A percentile compares a stretch with the other conserved stretches of the same genome.
Evolutionary conservation across 2,329 filamentous ascomycete species (phyloP).

Genomic region (Penicillium sp.): DNA sequence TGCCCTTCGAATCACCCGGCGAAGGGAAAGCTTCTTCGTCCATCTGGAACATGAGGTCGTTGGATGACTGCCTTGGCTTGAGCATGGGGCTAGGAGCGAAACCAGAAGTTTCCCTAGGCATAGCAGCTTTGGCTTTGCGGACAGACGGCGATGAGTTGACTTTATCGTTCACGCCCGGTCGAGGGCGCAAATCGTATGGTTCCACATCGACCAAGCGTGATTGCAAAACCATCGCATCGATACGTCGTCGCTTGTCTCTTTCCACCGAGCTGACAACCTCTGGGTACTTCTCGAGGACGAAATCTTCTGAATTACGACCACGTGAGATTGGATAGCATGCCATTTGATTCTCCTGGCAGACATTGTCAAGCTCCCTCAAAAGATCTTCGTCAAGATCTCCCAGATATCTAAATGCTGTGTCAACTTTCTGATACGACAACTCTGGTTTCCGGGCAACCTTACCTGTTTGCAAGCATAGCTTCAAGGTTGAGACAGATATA

Average conservation of each 20-base stretch:
- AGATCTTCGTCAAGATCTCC: conserved; percentile 82
- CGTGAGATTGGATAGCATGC: conserved; percentile 72
- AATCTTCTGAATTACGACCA: conserved; percentile 66
- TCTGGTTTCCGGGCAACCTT: conserved; percentile 28
- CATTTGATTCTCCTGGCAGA: conserved; percentile 79
- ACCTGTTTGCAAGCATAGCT: conserved; percentile 82
- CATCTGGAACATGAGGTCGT: conserved; percentile 91
- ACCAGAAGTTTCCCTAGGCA: conserved; percentile 42
- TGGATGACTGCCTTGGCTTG: conserved; percentile 64
- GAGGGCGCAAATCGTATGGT: conserved; percentile 59
- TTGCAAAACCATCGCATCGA: conserved; percentile 74
- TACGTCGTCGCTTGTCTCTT: conserved; percentile 56
- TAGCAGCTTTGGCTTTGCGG: conserved; percentile 40
- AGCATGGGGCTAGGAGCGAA: conserved; percentile 63
- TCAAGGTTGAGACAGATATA: conserved; percentile 92
- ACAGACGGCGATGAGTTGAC: conserved; percentile 47
- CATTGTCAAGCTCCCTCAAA: conserved; percentile 72
- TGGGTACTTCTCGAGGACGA: conserved; percentile 46
- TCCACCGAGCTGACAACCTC: conserved; percentile 42
- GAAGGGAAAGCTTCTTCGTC: conserved; percentile 65
- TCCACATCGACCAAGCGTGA: conserved; percentile 64
- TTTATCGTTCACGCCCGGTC: conserved; percentile 66
- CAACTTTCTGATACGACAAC: conserved; percentile 5
- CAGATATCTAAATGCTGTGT: conserved; percentile 55
- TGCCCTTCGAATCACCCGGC: conserved; percentile 31